Evolutionary conservation across 139 green algal species (phyloP).

Genomic region (Volvox africanus): DNA sequence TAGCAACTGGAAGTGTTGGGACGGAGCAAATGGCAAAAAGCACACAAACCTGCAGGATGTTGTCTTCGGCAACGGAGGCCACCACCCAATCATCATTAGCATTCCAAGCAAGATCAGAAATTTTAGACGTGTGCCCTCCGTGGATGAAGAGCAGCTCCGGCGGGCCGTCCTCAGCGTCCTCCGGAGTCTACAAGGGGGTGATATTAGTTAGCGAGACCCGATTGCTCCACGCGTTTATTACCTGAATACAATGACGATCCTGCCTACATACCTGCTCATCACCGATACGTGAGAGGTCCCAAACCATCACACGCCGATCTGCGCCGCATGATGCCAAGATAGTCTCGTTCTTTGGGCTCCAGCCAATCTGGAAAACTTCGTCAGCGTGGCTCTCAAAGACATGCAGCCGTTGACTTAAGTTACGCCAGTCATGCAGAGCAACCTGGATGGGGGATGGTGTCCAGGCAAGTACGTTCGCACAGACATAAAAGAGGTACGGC

Average conservation of each 20-base stretch:
- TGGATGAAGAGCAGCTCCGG: conserved; percentile 97
- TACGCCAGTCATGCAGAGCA: conserved; percentile 94
- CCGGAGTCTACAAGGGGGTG: conserved; percentile 80
- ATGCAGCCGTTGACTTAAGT: conserved; percentile 91
- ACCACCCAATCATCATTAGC: conserved; percentile 94
- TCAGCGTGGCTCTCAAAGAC: conserved; percentile 94
- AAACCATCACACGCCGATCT: conserved; percentile 97
- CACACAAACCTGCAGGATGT: conserved; percentile 93
- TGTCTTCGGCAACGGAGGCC: conserved; percentile 97
- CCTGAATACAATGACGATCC: no score
- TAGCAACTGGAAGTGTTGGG: background rate
- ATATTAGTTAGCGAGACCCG: no score
- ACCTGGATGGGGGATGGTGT: conserved; percentile 59
- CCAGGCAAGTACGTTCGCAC: background rate
- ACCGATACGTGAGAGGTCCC: conserved; percentile 96
- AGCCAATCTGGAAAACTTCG: conserved; percentile 98
- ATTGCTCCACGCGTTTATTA: no score
- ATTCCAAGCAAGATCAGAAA: conserved; percentile 98
- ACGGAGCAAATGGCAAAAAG: background rate
- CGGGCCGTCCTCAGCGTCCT: conserved; percentile 97
- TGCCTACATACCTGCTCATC: conserved; percentile 85
- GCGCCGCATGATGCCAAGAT: conserved; percentile 95
- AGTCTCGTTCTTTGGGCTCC: conserved; percentile 96
- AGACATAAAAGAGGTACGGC: no score
- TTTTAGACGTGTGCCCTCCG: conserved; percentile 93